Conservation (phyloP, 768 basidiomycete species). For the Naganishia antarctica region DNA sequence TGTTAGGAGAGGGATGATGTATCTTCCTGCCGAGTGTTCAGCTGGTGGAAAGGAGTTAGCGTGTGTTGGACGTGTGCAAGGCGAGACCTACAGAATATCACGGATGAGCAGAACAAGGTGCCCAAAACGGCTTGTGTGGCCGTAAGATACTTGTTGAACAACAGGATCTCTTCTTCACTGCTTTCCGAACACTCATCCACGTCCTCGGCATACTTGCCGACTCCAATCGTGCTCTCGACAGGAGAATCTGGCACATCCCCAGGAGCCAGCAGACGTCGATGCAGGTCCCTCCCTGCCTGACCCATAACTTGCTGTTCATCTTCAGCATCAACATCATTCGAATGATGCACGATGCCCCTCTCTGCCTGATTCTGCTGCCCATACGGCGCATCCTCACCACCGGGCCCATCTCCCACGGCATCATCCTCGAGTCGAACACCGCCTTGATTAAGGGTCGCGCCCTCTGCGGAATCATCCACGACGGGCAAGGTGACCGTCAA, state of each 20-base stretch:
- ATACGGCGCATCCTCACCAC: slow-evolving; percentile 53
- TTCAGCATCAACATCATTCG: slow-evolving; percentile 30
- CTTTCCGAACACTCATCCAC: not conserved
- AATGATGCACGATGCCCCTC: slow-evolving; percentile 5
- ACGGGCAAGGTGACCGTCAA: slow-evolving; percentile 89
- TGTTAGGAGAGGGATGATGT: slow-evolving; percentile 52
- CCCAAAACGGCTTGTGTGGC: slow-evolving; percentile 76
- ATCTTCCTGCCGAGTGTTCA: slow-evolving; percentile 19
- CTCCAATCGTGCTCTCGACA: not conserved
- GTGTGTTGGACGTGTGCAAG: slow-evolving; percentile 33
- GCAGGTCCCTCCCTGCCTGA: slow-evolving; percentile 39
- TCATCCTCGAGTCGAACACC: slow-evolving; percentile 53
- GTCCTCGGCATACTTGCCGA: not conserved
- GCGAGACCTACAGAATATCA: slow-evolving; percentile 72
- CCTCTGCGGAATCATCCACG: slow-evolving; percentile 63
- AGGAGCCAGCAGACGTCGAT: slow-evolving; percentile 43
- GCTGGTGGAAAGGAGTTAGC: not conserved
- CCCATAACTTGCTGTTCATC: slow-evolving; percentile 32
- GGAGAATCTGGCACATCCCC: slow-evolving; percentile 21
- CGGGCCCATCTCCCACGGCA: slow-evolving; percentile 59
- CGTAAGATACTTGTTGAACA: slow-evolving; percentile 65
- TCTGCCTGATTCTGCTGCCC: slow-evolving; percentile 59
- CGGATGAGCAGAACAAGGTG: slow-evolving; percentile 67
- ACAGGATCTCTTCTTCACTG: slow-evolving; percentile 35
- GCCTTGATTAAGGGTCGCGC: slow-evolving; percentile 32